Percentiles rank a stretch among this genome's conserved stretches.
Evolutionary conservation across 352 stramenopile genomes (phyloP).

Genomic region (Aphanomyces euteiches): DNA sequence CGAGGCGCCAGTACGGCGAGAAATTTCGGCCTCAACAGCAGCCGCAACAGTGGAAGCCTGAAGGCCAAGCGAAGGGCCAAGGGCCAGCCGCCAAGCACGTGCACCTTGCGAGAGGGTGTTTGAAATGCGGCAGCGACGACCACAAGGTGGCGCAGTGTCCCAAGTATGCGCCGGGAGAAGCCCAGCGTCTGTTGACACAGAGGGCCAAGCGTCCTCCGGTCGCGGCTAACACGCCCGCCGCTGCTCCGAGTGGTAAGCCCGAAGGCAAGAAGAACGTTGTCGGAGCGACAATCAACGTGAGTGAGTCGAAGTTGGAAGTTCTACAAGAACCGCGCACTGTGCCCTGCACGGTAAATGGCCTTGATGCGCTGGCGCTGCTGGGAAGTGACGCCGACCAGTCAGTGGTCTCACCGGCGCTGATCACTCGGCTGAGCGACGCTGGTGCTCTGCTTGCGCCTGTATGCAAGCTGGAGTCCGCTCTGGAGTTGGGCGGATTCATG

Average conservation of each 20-base stretch:
- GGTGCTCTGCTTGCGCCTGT: neutral
- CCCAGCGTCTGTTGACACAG: too few species aligned
- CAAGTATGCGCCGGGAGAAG: too few species aligned
- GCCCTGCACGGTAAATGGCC: neutral
- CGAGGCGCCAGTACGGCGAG: neutral
- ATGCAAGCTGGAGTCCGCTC: neutral
- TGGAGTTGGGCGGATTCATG: conserved; percentile 17
- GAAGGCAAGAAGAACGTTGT: too few species aligned
- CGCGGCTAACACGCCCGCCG: too few species aligned
- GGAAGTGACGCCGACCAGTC: conserved; percentile 9
- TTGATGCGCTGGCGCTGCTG: neutral
- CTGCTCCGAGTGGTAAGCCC: too few species aligned
- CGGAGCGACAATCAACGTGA: too few species aligned
- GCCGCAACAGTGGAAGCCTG: neutral
- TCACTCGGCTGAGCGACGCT: neutral
- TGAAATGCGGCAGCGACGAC: neutral
- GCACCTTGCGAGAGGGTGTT: neutral
- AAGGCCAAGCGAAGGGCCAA: neutral
- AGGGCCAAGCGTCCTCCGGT: too few species aligned
- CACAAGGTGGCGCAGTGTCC: neutral
- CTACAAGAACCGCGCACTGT: conserved; percentile 8
- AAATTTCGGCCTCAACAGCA: neutral
- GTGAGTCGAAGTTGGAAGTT: neutral
- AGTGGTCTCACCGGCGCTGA: conserved; percentile 5
- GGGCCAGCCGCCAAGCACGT: neutral